Evolutionary conservation across 2,329 filamentous ascomycete species (phyloP).

Genomic region (Pseudogymnoascus sp.): DNA sequence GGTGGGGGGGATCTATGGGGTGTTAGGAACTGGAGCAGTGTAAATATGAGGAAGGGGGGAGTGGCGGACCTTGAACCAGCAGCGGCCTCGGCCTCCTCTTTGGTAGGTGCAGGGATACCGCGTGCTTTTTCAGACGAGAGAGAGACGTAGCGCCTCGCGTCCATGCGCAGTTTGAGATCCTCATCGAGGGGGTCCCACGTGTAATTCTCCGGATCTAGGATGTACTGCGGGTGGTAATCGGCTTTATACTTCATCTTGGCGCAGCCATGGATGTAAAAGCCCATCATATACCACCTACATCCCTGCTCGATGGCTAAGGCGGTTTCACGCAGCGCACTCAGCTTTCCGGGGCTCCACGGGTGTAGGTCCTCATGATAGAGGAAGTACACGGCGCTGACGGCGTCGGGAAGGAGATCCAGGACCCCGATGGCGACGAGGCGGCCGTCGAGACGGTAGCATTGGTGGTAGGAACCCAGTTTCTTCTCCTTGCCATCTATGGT

Average conservation of each 20-base stretch:
- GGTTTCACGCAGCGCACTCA: slow-evolving; percentile 67
- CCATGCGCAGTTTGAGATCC: slow-evolving; percentile 44
- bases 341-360: slow-evolving; percentile 62
- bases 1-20: background rate
- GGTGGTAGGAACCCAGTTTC: slow-evolving; percentile 66
- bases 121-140: background rate
- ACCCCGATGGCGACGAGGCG: slow-evolving; percentile 68
- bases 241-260: slow-evolving; percentile 82
- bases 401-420: slow-evolving; percentile 66
- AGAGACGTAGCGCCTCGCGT: slow-evolving; percentile 22
- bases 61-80: background rate
- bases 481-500: slow-evolving; percentile 44
- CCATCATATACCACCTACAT: slow-evolving; percentile 67
- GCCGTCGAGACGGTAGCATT: slow-evolving; percentile 73
- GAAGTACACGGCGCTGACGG: slow-evolving; percentile 77
- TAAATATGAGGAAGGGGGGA: no score
- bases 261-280: slow-evolving; percentile 75
- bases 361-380: slow-evolving; percentile 71
- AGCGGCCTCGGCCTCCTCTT: background rate
- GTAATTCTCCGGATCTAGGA: slow-evolving; percentile 61
- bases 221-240: slow-evolving; percentile 65
- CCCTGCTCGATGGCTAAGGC: slow-evolving; percentile 59
- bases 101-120: background rate
- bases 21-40: background rate
- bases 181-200: slow-evolving; percentile 50